These are phyloP conservation scores for Suillus cothurnatus DNA, from an alignment of 768 basidiomycete species.

Conservation along the genomic window DNA sequence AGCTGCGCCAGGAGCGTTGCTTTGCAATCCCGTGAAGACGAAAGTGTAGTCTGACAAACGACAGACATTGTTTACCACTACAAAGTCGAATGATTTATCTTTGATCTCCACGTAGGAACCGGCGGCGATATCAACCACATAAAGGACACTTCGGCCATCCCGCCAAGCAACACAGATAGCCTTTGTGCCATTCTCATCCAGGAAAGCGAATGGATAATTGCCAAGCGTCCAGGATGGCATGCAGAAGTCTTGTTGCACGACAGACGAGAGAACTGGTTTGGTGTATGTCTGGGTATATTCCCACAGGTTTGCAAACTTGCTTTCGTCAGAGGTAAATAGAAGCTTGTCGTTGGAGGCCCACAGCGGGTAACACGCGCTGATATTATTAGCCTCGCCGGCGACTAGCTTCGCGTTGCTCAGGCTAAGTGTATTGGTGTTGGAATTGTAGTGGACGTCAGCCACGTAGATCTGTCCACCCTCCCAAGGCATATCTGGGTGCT, in stretches of 20 bases:
- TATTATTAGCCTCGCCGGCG: slow-evolving; percentile 51
- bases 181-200: slow-evolving; percentile 23
- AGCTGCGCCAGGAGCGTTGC: slow-evolving; percentile 6
- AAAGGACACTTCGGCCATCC: slow-evolving; percentile 34
- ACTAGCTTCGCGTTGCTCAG: slow-evolving; percentile 43
- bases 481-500: slow-evolving; percentile 70
- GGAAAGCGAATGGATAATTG: slow-evolving; percentile 21
- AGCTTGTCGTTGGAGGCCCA: slow-evolving; percentile 50
- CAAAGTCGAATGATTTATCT: slow-evolving; percentile 1
- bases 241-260: slow-evolving; percentile 32
- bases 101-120: slow-evolving; percentile 10
- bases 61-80: neutral
- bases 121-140: slow-evolving; percentile 27
- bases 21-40: slow-evolving; percentile 4
- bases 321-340: slow-evolving; percentile 58
- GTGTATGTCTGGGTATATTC: slow-evolving; percentile 22
- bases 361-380: slow-evolving; percentile 39
- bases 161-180: slow-evolving; percentile 34
- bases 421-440: slow-evolving; percentile 24
- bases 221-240: slow-evolving; percentile 21
- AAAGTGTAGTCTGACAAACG: slow-evolving; percentile 2
- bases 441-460: slow-evolving; percentile 40
- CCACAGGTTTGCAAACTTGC: slow-evolving; percentile 57
- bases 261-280: slow-evolving; percentile 29
- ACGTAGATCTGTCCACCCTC: slow-evolving; percentile 55